Conservation (phyloP, 1,139 yeast species). For the Blastobotrys malaysiensis region DNA sequence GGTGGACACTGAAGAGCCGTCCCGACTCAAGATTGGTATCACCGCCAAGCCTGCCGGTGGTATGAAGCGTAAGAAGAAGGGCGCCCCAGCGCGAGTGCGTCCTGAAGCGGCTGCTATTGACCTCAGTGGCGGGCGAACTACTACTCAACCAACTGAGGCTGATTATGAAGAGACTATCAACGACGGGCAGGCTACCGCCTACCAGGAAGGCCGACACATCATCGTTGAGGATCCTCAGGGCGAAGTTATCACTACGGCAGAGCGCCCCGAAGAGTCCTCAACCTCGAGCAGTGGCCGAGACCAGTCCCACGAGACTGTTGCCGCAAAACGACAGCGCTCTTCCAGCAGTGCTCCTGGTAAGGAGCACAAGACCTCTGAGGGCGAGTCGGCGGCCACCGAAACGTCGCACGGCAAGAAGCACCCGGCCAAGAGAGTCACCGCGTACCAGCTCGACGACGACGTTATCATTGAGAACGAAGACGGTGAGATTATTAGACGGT, state of each 20-base stretch:
- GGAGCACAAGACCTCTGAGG: conserved; percentile 1
- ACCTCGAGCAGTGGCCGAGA: not conserved
- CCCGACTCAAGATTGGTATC: conserved; percentile 21
- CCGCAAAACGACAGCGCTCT: not conserved
- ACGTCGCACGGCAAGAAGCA: conserved; percentile 5
- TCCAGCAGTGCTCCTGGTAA: not conserved
- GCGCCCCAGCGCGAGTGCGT: conserved; percentile 31
- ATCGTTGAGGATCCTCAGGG: conserved; percentile 81
- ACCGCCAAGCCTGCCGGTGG: conserved; percentile 82
- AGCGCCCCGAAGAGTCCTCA: conserved; percentile 8
- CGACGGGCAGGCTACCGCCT: conserved; percentile 44
- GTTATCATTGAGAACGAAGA: conserved; percentile 84
- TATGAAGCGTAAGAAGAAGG: conserved; percentile 44
- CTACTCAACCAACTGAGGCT: conserved; percentile 20
- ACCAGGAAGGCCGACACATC: conserved; percentile 63
- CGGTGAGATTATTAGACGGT: conserved; percentile 85
- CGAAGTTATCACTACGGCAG: conserved; percentile 51
- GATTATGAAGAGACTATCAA: conserved; percentile 18
- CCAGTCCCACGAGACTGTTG: not conserved
- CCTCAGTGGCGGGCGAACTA: conserved; percentile 28
- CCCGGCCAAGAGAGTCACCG: conserved; percentile 33
- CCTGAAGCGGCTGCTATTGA: conserved; percentile 31
- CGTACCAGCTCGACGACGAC: conserved; percentile 62
- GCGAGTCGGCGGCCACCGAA: not conserved
- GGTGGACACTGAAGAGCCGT: conserved; percentile 57